Base-by-base conservation (phyloP, 2,329 filamentous ascomycete genomes). In the Colletotrichum musae region DNA sequence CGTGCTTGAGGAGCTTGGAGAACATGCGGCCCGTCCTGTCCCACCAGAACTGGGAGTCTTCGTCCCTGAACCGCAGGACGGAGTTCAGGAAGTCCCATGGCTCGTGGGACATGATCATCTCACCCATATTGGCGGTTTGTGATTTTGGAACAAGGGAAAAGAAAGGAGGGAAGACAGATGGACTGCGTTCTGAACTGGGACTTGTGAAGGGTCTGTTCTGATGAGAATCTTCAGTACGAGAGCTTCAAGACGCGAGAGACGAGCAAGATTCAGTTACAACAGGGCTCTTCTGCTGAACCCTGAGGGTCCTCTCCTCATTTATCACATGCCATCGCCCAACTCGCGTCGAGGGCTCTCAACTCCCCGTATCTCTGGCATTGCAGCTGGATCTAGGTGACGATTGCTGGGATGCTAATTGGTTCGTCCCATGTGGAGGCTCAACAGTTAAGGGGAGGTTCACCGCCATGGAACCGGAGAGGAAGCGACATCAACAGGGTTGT, bases 1-100 rank as follows among this genome's bases (percentile, higher is more conserved):
- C 66, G 24, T 69, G 52, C 13, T 69, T 56, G n/a, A 66, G 61
- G 5, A 69, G 61, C 54, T 59, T 59, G 32, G 66, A 69, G 24
- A 69, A 69, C 66, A 69, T 69, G 28, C 61, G 63, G 3, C 66
- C 66, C 5, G 66, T 69, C 13, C 51, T 58, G 36, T 69, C 61
- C 66, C 66, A 69, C 66, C 66, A 69, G 50, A 69, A 69, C 16
- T 69, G 66, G 13, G 61, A 65, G 50, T 69, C 61, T n/a, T 66
- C 56, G 50, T 69, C 66, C n/a, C 61, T 54, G 56, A 69, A 69
- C 6, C 61, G 61, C 15, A 69, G 45, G 21, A 69, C 61, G 5
- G 66, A 69, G 61, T 69, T 69, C 10, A 69, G 24, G n/a, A 65
- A 54, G 61, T 69, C 66, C 66, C 66, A 69, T 6, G 66, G 66